These are phyloP conservation scores for Carex kokanica DNA, from an alignment of 176 grass and related monocot species.

Conservation along the genomic window DNA sequence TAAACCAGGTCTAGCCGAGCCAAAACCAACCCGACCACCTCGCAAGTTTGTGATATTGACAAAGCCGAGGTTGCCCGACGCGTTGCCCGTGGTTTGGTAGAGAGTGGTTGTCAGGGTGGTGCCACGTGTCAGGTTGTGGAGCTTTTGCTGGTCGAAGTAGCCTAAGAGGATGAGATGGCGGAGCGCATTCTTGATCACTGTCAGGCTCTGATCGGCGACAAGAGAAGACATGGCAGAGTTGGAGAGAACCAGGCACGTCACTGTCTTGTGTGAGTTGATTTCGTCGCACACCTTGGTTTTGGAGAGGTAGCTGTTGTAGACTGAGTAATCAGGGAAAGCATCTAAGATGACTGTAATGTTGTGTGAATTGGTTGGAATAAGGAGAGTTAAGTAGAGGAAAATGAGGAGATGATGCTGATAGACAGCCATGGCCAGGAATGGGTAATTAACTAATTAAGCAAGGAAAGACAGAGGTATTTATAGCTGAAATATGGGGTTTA, in stretches of 20 bases:
- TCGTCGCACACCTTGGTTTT: conserved; percentile 93
- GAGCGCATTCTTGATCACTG: conserved; percentile 76
- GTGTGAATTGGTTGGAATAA: conserved; percentile 29
- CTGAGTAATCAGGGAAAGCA: conserved; percentile 57
- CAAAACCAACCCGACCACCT: conserved; percentile 69
- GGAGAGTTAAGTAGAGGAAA: conserved; percentile 17
- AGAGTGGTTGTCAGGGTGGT: conserved; percentile 78
- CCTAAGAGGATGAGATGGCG: conserved; percentile 79
- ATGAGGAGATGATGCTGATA: conserved; percentile 13
- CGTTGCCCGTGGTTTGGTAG: conserved; percentile 78
- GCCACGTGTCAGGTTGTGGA: conserved; percentile 58
- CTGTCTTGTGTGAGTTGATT: conserved; percentile 68
- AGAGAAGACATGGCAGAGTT: conserved; percentile 74
- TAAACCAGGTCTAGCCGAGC: conserved; percentile 54
- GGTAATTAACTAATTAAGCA: background rate
- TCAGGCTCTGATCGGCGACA: conserved; percentile 56
- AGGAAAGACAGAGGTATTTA: background rate
- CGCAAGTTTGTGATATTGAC: conserved; percentile 89
- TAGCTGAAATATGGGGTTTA: background rate
- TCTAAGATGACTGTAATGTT: conserved; percentile 87
- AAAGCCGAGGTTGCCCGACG: conserved; percentile 55
- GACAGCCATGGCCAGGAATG: conserved; percentile 24
- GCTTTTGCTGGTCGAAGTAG: conserved; percentile 83
- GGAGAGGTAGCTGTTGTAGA: conserved; percentile 83
- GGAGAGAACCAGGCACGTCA: conserved; percentile 76